Evolutionary conservation across 176 grass and related monocot species (phyloP).

Genomic region (Oryza glaberrima): DNA sequence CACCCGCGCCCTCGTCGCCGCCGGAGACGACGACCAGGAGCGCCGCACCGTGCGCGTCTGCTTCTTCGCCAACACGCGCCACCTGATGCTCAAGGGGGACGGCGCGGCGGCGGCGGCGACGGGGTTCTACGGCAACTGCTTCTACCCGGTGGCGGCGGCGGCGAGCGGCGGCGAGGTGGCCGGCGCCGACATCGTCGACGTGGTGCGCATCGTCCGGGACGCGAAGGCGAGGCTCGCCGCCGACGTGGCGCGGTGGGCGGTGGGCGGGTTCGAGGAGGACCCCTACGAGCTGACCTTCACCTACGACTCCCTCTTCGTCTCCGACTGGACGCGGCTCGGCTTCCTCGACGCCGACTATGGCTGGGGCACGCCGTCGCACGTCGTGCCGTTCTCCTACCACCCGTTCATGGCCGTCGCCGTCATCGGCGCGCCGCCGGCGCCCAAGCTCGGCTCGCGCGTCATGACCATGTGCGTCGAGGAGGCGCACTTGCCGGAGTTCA

Average conservation of each 20-base stretch:
- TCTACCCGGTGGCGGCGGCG: conserved; percentile 73
- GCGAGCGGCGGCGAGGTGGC: conserved; percentile 34
- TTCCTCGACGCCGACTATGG: conserved; percentile 87
- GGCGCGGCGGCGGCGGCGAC: neutral
- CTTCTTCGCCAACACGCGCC: conserved; percentile 90
- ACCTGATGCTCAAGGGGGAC: conserved; percentile 49
- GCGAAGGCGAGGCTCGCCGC: conserved; percentile 58
- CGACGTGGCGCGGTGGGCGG: conserved; percentile 72
- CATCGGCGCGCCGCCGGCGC: conserved; percentile 67
- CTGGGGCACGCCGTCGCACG: conserved; percentile 66
- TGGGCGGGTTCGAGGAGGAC: conserved; percentile 57
- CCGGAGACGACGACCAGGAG: neutral
- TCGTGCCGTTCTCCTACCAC: conserved; percentile 72
- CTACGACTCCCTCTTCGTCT: conserved; percentile 78
- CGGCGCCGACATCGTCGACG: conserved; percentile 42
- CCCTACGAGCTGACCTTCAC: conserved; percentile 72
- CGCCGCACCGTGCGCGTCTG: conserved; percentile 57
- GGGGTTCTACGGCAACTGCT: conserved; percentile 96
- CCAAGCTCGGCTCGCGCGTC: conserved; percentile 57
- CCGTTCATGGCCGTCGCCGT: conserved; percentile 83
- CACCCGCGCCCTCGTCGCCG: conserved; percentile 52
- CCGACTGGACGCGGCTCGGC: conserved; percentile 79
- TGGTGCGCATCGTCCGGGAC: conserved; percentile 67
- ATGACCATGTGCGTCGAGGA: conserved; percentile 95
- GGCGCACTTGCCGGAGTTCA: conserved; percentile 65